These are phyloP conservation scores for Davidsoniella eucalypti DNA, from an alignment of 2,329 filamentous ascomycete species.

Conservation along the genomic window DNA sequence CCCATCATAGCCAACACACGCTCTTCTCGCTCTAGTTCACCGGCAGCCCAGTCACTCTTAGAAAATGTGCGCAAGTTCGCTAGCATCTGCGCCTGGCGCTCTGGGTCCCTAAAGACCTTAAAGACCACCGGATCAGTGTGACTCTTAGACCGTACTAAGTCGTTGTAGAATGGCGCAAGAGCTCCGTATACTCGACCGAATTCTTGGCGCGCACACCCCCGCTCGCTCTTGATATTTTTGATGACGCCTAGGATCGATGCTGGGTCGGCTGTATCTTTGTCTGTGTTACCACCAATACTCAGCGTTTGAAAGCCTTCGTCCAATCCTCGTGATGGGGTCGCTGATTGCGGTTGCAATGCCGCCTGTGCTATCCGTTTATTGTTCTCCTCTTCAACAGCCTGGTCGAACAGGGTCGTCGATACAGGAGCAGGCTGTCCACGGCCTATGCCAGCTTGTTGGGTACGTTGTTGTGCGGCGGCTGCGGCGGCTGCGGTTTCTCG, in stretches of 20 bases:
- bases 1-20: constrained; percentile 58
- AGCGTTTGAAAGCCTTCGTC: constrained; percentile 68
- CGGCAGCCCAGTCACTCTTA: constrained; percentile 63
- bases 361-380: constrained; percentile 18
- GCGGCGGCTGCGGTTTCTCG: constrained; percentile 33
- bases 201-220: constrained; percentile 74
- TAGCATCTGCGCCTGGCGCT: constrained; percentile 80
- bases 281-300: constrained; percentile 27
- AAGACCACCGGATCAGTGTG: constrained; percentile 75
- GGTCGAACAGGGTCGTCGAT: constrained; percentile 51
- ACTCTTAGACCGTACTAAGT: constrained; percentile 54
- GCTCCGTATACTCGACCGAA: constrained; percentile 85
- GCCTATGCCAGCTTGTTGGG: constrained; percentile 13
- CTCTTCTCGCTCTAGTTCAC: constrained; percentile 53
- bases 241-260: constrained; percentile 53
- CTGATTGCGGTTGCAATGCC: constrained; percentile 14
- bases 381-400: constrained; percentile 40
- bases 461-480: constrained; percentile 8
- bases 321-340: constrained; percentile 13
- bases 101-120: constrained; percentile 70
- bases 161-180: constrained; percentile 73
- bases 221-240: constrained; percentile 54
- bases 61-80: constrained; percentile 64
- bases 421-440: constrained; percentile 21
- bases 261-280: constrained; percentile 34